These are phyloP conservation scores for Cicer cuneatum DNA, from an alignment of 306 rosid species.

Conservation along the genomic window DNA sequence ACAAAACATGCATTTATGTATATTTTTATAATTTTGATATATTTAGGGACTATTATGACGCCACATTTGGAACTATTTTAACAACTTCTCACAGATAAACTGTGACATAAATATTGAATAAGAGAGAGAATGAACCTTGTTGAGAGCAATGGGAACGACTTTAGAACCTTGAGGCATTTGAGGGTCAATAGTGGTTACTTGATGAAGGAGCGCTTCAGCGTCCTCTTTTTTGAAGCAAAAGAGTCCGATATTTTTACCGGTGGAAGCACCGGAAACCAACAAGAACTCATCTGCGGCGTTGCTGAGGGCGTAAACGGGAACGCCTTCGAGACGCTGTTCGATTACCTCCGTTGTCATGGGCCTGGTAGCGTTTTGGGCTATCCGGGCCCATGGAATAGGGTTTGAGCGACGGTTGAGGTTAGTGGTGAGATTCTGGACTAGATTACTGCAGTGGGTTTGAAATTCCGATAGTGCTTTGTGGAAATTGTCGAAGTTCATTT, in stretches of 20 bases:
- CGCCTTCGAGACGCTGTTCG: conserved; percentile 81
- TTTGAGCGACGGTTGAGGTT: background rate
- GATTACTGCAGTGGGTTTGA: conserved; percentile 9
- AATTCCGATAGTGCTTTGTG: conserved; percentile 40
- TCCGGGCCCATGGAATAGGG: conserved; percentile 61
- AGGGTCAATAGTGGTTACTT: conserved; percentile 69
- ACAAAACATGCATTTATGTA: too few relatives aligned
- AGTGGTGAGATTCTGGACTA: conserved; percentile 24
- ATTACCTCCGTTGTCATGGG: conserved; percentile 69
- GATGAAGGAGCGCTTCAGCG: conserved; percentile 77
- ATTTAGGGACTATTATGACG: too few relatives aligned
- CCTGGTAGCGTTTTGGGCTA: conserved; percentile 41
- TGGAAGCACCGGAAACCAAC: conserved; percentile 74
- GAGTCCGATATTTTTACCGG: conserved; percentile 68
- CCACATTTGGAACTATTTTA: too few relatives aligned
- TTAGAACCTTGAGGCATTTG: conserved; percentile 66
- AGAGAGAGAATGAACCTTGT: conserved; percentile 58
- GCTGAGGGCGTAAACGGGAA: conserved; percentile 92
- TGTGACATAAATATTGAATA: too few relatives aligned
- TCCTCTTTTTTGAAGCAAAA: conserved; percentile 89
- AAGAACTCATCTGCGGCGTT: conserved; percentile 81
- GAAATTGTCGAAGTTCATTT: conserved; percentile 43
- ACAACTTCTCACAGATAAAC: too few relatives aligned
- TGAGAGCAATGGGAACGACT: conserved; percentile 87
- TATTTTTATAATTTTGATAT: too few relatives aligned